Conservation (phyloP, 306 rosid genomes). For the Erythrophleum fordii region DNA sequence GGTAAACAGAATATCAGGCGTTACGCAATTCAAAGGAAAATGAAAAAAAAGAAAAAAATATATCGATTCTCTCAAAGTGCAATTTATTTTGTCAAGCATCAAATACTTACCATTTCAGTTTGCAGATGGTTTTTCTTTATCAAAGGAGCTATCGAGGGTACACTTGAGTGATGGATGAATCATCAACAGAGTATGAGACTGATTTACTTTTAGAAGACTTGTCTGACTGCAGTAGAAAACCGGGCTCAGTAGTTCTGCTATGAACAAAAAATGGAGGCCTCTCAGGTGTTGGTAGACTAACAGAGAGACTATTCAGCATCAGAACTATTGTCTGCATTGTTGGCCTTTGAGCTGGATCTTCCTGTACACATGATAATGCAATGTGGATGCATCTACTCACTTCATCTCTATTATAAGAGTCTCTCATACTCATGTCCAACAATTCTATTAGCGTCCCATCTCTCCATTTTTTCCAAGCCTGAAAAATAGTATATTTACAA, state of each 20-base stretch:
- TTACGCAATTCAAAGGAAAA: too few species aligned
- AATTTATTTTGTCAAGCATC: too few species aligned
- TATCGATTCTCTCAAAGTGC: too few species aligned
- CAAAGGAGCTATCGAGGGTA: constrained; percentile 24
- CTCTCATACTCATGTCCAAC: constrained; percentile 44
- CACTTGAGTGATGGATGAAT: constrained; percentile 37
- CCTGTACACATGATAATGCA: constrained; percentile 59
- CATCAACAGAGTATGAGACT: constrained; percentile 18
- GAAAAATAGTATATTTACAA: too few species aligned
- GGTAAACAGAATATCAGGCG: not conserved
- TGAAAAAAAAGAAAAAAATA: too few species aligned
- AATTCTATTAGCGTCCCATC: constrained; percentile 44
- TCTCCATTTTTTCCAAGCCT: too few species aligned
- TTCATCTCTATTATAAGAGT: constrained; percentile 45
- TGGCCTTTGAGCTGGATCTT: constrained; percentile 54
- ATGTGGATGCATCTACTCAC: constrained; percentile 60
- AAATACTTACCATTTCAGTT: too few species aligned
- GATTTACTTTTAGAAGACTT: constrained; percentile 15
- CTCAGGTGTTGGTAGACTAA: constrained; percentile 38
- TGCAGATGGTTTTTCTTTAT: too few species aligned
- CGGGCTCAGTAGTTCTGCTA: not conserved
- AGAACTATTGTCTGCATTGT: constrained; percentile 54
- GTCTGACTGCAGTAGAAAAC: constrained; percentile 16
- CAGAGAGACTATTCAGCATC: constrained; percentile 51
- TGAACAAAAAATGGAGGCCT: constrained; percentile 42